A percentile compares a stretch with the other conserved stretches of the same genome.
Conservation (phyloP, 257 asterid species). For the Gynochthodes officinalis region DNA sequence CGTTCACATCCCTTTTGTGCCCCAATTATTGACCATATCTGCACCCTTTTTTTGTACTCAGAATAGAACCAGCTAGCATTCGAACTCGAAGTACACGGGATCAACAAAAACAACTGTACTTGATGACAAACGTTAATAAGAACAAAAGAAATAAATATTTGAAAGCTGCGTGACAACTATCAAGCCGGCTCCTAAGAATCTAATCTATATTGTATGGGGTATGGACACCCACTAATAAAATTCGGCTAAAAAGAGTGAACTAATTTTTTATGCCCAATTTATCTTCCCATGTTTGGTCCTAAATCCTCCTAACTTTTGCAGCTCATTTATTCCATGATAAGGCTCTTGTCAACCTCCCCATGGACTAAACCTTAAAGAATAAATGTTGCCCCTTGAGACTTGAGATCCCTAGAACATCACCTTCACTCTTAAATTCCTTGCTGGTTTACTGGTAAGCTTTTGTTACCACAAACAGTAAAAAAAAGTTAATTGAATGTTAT, state of each 20-base stretch:
- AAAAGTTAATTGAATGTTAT: too few relatives aligned
- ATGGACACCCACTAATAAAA: background rate
- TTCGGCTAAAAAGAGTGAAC: background rate
- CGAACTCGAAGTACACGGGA: too few relatives aligned
- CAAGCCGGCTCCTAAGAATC: background rate
- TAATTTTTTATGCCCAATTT: background rate
- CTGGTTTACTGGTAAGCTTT: too few relatives aligned
- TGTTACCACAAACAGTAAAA: too few relatives aligned
- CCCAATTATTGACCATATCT: background rate
- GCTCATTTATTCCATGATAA: background rate
- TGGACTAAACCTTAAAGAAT: background rate
- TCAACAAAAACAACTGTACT: too few relatives aligned
- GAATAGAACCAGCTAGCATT: background rate
- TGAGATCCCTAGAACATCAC: too few relatives aligned
- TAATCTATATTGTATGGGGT: background rate
- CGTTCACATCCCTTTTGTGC: background rate
- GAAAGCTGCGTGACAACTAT: background rate
- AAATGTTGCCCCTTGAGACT: too few relatives aligned
- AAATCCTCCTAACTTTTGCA: background rate
- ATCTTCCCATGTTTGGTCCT: slow-evolving; percentile 2
- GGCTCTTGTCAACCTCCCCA: slow-evolving; percentile 10
- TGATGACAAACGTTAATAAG: too few relatives aligned
- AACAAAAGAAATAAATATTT: background rate
- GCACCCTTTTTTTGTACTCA: background rate
- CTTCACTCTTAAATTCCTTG: too few relatives aligned